Conservation (phyloP, 2,329 filamentous ascomycete species). For the Aureobasidium sp. region DNA sequence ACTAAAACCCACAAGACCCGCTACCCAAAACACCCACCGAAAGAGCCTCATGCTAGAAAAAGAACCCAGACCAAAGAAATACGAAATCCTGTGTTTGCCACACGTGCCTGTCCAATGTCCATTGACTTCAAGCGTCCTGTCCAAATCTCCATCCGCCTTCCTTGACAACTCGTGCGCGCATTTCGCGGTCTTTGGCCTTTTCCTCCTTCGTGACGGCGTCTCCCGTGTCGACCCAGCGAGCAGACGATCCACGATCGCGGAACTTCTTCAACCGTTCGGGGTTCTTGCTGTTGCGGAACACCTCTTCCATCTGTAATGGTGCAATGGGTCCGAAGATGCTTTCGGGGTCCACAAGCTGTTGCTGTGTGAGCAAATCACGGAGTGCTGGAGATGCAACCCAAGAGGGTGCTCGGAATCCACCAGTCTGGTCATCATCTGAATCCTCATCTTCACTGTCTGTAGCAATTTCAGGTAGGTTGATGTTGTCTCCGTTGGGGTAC, state of each 20-base stretch:
- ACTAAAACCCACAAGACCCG: not conserved
- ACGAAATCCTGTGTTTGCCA: not conserved
- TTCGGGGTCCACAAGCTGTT: slow-evolving; percentile 78
- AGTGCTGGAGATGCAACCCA: slow-evolving; percentile 90
- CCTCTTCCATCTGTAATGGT: slow-evolving; percentile 89
- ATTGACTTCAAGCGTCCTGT: slow-evolving; percentile 2
- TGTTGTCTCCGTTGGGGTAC: slow-evolving; percentile 80
- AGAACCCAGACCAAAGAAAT: slow-evolving; percentile 1
- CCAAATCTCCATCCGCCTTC: slow-evolving; percentile 78
- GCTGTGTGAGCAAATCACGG: slow-evolving; percentile 62
- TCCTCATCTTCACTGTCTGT: slow-evolving; percentile 86
- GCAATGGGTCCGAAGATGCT: slow-evolving; percentile 81
- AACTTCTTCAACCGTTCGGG: slow-evolving; percentile 72
- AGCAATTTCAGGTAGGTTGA: slow-evolving; percentile 88
- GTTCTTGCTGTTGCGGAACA: slow-evolving; percentile 76
- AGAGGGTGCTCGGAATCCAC: slow-evolving; percentile 55
- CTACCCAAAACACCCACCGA: not conserved
- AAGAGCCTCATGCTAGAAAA: not conserved
- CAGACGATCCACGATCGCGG: slow-evolving; percentile 82
- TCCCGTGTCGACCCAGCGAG: slow-evolving; percentile 70
- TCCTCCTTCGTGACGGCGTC: slow-evolving; percentile 85
- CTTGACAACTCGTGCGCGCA: slow-evolving; percentile 66
- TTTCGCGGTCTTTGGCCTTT: slow-evolving; percentile 68
- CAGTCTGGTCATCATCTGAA: slow-evolving; percentile 40
- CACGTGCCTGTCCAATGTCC: not conserved